Percentiles rank a stretch among this genome's conserved stretches.
These are phyloP conservation scores for Potentilla sterilis DNA, from an alignment of 306 rosid genomes.

Conservation along the genomic window DNA sequence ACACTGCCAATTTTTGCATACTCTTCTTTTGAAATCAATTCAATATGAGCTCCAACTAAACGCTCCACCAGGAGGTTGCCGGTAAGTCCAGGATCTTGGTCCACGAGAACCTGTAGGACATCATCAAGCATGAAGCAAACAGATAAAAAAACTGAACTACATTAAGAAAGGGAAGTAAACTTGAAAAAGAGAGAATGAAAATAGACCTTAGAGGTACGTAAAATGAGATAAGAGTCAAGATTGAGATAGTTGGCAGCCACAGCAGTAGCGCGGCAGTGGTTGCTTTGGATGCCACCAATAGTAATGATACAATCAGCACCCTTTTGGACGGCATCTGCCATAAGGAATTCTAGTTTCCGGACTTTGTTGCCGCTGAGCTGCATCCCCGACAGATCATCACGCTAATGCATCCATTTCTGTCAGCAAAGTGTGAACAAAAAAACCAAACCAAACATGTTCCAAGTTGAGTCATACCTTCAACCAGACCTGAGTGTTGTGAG, in stretches of 20 bases:
- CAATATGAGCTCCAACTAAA: constrained; percentile 75
- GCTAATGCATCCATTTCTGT: constrained; percentile 42
- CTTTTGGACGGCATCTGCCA: constrained; percentile 80
- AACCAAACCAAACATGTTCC: background rate
- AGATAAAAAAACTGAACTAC: background rate
- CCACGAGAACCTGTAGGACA: constrained; percentile 43
- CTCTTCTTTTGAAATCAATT: constrained; percentile 79
- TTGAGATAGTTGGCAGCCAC: constrained; percentile 89
- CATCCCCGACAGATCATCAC: constrained; percentile 94
- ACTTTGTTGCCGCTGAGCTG: constrained; percentile 94
- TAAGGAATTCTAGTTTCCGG: constrained; percentile 81
- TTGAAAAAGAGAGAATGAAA: background rate
- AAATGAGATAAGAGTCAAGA: constrained; percentile 76
- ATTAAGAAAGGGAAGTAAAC: background rate
- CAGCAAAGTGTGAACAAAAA: constrained; percentile 6
- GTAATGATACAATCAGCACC: constrained; percentile 83
- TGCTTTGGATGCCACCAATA: constrained; percentile 92
- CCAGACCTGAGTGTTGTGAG: constrained; percentile 72
- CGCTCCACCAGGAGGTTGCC: constrained; percentile 95
- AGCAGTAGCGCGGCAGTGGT: constrained; percentile 96
- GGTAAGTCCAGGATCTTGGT: constrained; percentile 76
- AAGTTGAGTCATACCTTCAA: constrained; percentile 46
- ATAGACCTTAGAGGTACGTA: constrained; percentile 69
- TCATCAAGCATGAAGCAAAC: constrained; percentile 7
- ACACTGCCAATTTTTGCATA: constrained; percentile 67